phyloP scores from a whole-genome alignment of 805 yeast species.

The Jamesozyma rosinii region DNA sequence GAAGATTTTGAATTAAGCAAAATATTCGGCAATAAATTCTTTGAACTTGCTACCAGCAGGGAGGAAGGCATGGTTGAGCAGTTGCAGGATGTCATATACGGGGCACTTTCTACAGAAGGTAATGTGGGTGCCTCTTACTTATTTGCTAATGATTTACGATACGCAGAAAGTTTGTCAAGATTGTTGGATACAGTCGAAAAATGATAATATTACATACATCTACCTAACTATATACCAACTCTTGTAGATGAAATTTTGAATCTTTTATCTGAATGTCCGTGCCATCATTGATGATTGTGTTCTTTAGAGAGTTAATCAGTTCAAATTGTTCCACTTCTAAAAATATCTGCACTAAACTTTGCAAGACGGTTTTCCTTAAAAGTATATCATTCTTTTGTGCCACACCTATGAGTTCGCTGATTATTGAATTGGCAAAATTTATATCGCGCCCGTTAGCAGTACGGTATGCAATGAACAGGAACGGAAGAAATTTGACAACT shows the following conservation, averaged over 20 bases:
- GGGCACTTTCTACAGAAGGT: neutral
- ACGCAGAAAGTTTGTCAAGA: neutral
- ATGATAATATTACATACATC: neutral
- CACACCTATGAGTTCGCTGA: conserved; percentile 4
- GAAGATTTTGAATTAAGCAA: neutral
- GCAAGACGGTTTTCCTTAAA: conserved; percentile 9
- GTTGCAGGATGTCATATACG: neutral
- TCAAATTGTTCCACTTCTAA: conserved; percentile 10
- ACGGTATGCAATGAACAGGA: conserved; percentile 21
- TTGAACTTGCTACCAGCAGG: neutral
- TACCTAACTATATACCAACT: neutral
- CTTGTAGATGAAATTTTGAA: conserved; percentile 2
- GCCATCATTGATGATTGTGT: neutral
- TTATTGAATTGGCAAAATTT: conserved; percentile 2
- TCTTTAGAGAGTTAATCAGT: neutral
- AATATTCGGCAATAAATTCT: neutral
- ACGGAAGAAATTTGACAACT: conserved; percentile 36
- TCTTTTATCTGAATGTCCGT: neutral
- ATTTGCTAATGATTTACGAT: neutral
- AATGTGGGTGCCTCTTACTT: neutral
- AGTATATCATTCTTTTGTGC: conserved; percentile 2
- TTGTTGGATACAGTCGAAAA: neutral
- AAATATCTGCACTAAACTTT: conserved; percentile 16
- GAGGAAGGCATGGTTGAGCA: neutral
- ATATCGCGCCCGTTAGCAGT: neutral